Percentiles rank a stretch among this genome's conserved stretches.
Evolutionary conservation across 345 rosid species (phyloP).

Genomic region (Nasturtium officinale): DNA sequence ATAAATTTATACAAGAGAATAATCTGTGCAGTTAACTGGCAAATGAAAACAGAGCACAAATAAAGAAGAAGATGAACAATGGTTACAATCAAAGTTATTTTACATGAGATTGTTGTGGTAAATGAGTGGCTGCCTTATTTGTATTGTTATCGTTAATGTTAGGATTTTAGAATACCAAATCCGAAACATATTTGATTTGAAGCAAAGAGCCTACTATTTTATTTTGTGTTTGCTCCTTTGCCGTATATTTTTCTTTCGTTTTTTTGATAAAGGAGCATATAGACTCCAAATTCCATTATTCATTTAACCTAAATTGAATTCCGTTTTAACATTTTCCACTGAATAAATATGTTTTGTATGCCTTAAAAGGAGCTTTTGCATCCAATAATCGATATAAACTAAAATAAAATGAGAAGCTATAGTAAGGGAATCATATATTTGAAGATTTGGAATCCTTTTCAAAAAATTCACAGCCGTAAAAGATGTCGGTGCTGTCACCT

Average conservation of each 20-base stretch:
- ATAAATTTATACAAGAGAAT: too few relatives aligned
- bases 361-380: background rate
- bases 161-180: background rate
- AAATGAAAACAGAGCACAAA: too few relatives aligned
- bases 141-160: background rate
- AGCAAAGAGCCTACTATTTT: background rate
- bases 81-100: too few relatives aligned
- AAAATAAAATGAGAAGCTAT: background rate
- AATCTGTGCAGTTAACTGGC: too few relatives aligned
- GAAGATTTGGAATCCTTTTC: slow-evolving; percentile 30
- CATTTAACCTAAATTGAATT: slow-evolving; percentile 13
- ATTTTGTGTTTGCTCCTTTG: background rate
- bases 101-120: too few relatives aligned
- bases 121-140: too few relatives aligned
- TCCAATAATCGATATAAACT: background rate
- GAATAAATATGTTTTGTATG: background rate
- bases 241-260: background rate
- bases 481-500: too few relatives aligned
- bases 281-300: background rate
- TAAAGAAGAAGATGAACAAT: too few relatives aligned
- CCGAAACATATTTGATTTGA: background rate
- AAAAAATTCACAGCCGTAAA: too few relatives aligned
- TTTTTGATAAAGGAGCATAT: too few relatives aligned
- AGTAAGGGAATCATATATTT: slow-evolving; percentile 24
- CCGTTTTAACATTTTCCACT: background rate